These are phyloP conservation scores for Maudiozyma bulderi DNA, from an alignment of 805 yeast genomes.

Conservation along the genomic window DNA sequence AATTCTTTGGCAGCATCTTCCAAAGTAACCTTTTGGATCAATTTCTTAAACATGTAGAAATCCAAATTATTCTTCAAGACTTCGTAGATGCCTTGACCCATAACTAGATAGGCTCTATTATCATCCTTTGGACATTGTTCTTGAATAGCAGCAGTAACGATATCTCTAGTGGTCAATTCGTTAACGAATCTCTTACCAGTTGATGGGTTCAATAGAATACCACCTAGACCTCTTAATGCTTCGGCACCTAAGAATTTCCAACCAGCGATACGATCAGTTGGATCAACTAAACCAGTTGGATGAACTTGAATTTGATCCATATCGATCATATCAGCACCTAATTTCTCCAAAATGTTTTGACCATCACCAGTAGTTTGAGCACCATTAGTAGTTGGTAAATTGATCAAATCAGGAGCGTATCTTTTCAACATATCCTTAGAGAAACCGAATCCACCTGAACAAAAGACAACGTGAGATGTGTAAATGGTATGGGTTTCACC, in stretches of 20 bases:
- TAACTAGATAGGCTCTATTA: conserved; percentile 28
- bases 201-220: conserved; percentile 37
- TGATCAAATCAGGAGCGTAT: conserved; percentile 38
- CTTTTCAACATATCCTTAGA: conserved; percentile 32
- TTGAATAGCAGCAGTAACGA: conserved; percentile 38
- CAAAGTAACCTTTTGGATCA: conserved; percentile 26
- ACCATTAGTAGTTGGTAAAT: conserved; percentile 49
- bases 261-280: conserved; percentile 30
- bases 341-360: conserved; percentile 36
- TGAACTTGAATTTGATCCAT: conserved; percentile 55
- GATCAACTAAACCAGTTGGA: conserved; percentile 52
- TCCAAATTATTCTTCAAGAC: conserved; percentile 41
- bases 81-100: conserved; percentile 37
- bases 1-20: conserved; percentile 23
- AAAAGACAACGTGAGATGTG: conserved; percentile 35
- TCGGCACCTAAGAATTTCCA: conserved; percentile 55
- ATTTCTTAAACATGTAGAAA: conserved; percentile 37
- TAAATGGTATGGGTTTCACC: conserved; percentile 18
- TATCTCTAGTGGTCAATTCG: conserved; percentile 46
- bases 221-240: conserved; percentile 51
- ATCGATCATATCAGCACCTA: conserved; percentile 42
- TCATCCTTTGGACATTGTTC: conserved; percentile 22
- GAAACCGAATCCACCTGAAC: conserved; percentile 51
- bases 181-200: conserved; percentile 44
- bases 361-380: conserved; percentile 52